Conservation (phyloP, 768 basidiomycete genomes). For the Boletus bicolor region DNA sequence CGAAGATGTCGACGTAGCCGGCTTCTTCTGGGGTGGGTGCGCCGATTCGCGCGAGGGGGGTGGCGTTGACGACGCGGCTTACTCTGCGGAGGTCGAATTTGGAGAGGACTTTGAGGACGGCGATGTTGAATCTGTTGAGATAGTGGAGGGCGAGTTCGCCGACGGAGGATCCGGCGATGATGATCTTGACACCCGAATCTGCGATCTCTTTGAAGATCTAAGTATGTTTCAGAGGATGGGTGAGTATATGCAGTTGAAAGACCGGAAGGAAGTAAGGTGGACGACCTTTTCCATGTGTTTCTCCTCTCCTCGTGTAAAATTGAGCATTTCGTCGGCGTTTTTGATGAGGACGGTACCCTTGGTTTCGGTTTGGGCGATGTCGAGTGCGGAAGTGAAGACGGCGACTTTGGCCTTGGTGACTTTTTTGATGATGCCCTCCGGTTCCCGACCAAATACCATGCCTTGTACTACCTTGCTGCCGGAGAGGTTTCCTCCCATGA, state of each 20-base stretch:
- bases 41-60: slow-evolving; percentile 92
- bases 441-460: slow-evolving; percentile 97
- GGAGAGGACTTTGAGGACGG: slow-evolving; percentile 94
- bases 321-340: slow-evolving; percentile 94
- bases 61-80: slow-evolving; percentile 94
- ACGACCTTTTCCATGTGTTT: slow-evolving; percentile 87
- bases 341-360: slow-evolving; percentile 97
- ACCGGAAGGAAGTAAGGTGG: too few relatives aligned
- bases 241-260: not conserved
- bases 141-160: slow-evolving; percentile 97
- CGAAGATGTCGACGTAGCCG: slow-evolving; percentile 90
- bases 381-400: slow-evolving; percentile 90
- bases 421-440: slow-evolving; percentile 88
- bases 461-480: slow-evolving; percentile 88
- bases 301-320: slow-evolving; percentile 95
- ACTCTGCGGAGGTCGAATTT: slow-evolving; percentile 96
- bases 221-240: not conserved
- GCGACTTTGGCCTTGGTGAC: slow-evolving; percentile 86
- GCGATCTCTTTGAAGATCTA: slow-evolving; percentile 97
- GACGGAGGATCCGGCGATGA: slow-evolving; percentile 89
- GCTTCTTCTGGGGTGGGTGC: slow-evolving; percentile 96
- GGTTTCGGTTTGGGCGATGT: slow-evolving; percentile 95
- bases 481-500: slow-evolving; percentile 89
- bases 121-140: slow-evolving; percentile 89
- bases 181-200: slow-evolving; percentile 89